Base-by-base conservation (phyloP, 2,329 filamentous ascomycete species). In the Ceratocystis colombiana region DNA sequence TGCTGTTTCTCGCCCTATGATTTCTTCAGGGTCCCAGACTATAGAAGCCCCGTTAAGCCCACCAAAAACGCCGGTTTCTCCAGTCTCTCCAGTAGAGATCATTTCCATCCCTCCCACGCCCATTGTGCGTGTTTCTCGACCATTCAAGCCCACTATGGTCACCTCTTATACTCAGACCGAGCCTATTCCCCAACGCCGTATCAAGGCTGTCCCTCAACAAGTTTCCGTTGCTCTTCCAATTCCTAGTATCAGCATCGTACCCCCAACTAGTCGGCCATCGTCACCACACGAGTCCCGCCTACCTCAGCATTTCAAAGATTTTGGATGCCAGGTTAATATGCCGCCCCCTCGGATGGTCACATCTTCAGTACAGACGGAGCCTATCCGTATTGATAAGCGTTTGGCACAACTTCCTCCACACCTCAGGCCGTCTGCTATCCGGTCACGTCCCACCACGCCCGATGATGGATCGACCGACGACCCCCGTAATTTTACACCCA, bases 231-330 rank as follows among this genome's bases (percentile, higher is more conserved):
- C 63, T n/a, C 75, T 84, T 68, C 72, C 80, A 3, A 88, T 96
- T 68, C 93, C 93, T 0, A 89, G 87, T 71, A 99, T 99, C 73
- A 88, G 90, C 66, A 90, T 99, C 64, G 89, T 96, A 71, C 94
- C 94, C 41, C 93, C 94, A 0, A 85, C 82, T 2, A 96, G 90
- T 66, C 84, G 88, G 61, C 91, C 93, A n/a, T 80, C 86, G 3
- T 91, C 90, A 1, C 90, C 90, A 1, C 83, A 82, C 61, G 84
- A 87, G 70, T 86, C 87, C 64, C 81, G 86, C 5, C 83, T 96
- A 65, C 86, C 96, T 37, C 91, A 91, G 65, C 86, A 92, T 66
- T 85, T 85, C 69, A 96, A 91, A 74, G 90, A 90, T 75, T 85
- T 88, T 69, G 86, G 85, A 20, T 93, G 88, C 71, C 94, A 99